phyloP scores from a whole-genome alignment of 2,329 filamentous ascomycete genomes.

The Neofusicoccum sp. region DNA sequence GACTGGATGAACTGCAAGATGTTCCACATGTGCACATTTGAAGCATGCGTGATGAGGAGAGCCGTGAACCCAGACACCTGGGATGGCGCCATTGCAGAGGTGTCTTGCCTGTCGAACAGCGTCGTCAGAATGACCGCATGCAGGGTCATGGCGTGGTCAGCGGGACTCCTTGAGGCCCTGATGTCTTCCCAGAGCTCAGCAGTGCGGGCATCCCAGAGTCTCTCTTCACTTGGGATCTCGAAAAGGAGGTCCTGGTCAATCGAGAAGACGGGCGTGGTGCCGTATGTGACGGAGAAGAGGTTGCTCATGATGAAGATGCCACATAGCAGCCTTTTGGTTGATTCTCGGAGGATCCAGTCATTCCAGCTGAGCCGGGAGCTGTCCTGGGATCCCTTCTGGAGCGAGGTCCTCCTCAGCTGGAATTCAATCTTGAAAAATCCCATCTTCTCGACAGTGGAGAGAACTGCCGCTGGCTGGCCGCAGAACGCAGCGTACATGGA shows the following conservation, averaged over 20 bases:
- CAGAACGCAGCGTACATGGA: conserved; percentile 32
- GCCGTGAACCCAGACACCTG: conserved; percentile 29
- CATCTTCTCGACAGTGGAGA: conserved; percentile 22
- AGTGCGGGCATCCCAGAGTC: conserved; percentile 31
- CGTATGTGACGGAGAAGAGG: conserved; percentile 33
- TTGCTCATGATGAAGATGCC: conserved; percentile 35
- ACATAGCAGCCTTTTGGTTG: conserved; percentile 31
- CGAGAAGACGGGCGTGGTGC: conserved; percentile 32
- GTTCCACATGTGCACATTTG: conserved; percentile 37
- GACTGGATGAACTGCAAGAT: conserved; percentile 32
- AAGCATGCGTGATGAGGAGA: conserved; percentile 36
- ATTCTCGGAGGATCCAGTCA: conserved; percentile 32
- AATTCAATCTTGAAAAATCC: conserved; percentile 23
- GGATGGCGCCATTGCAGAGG: conserved; percentile 17
- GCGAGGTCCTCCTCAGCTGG: conserved; percentile 23
- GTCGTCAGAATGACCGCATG: conserved; percentile 27
- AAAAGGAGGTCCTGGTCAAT: conserved; percentile 34
- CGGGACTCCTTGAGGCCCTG: neutral
- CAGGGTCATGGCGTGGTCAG: conserved; percentile 19
- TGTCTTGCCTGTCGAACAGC: conserved; percentile 25
- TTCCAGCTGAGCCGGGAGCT: conserved; percentile 25
- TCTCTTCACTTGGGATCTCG: conserved; percentile 34
- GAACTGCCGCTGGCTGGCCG: conserved; percentile 22
- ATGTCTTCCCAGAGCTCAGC: conserved; percentile 28
- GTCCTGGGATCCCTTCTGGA: conserved; percentile 19